These are phyloP conservation scores for Gracilaria vermiculophylla DNA, from an alignment of 23 red algal genomes.

Conservation along the genomic window DNA sequence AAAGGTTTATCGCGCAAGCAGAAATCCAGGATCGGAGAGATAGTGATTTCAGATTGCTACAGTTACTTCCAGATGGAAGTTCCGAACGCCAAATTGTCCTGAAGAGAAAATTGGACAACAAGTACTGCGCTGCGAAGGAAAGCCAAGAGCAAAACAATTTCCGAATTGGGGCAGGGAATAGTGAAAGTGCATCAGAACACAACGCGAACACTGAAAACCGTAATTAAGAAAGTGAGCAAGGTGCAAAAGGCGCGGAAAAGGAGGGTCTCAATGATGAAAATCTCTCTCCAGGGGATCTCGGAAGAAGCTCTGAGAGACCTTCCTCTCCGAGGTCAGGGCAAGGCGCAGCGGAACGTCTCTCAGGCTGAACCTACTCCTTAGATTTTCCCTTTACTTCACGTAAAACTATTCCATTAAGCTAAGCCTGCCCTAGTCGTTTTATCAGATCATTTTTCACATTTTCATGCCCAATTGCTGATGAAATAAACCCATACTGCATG, in stretches of 20 bases:
- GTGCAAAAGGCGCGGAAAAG: not conserved
- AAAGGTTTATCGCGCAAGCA: not conserved
- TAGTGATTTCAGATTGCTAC: not conserved
- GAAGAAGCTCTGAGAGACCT: constrained; percentile 1
- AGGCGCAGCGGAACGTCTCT: not conserved
- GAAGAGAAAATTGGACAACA: not conserved
- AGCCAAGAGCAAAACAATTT: too few relatives aligned
- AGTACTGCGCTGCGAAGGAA: too few relatives aligned
- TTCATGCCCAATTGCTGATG: constrained; percentile 3
- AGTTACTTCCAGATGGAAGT: not conserved
- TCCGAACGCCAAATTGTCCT: not conserved
- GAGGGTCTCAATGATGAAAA: not conserved
- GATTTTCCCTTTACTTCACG: not conserved
- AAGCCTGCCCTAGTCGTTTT: not conserved
- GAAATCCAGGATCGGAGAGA: not conserved
- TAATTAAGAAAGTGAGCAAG: not conserved
- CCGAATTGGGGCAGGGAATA: too few relatives aligned
- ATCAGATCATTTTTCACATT: not conserved
- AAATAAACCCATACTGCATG: not conserved
- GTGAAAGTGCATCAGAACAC: too few relatives aligned
- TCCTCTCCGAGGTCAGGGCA: not conserved
- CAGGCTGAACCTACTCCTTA: not conserved
- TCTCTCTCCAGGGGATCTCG: not conserved
- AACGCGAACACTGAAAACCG: too few relatives aligned
- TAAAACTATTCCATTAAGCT: not conserved